A percentile compares a stretch with the other conserved stretches of the same genome.
phyloP scores from a whole-genome alignment of 768 basidiomycete species.

The Bullera alba region DNA sequence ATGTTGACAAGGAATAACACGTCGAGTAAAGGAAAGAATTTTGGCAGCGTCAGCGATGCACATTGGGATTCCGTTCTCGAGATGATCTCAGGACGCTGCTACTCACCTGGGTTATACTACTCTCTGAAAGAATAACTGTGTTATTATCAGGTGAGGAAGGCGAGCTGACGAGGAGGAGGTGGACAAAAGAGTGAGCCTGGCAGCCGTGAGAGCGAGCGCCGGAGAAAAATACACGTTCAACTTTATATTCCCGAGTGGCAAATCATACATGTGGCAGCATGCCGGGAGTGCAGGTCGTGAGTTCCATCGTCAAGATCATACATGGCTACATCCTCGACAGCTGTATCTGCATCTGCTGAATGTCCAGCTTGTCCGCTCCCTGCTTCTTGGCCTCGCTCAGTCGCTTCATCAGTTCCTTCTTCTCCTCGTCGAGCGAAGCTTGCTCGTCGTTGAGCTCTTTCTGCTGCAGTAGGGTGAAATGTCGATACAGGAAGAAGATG shows the following conservation, averaged over 20 bases:
- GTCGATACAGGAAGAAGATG: slow-evolving; percentile 38
- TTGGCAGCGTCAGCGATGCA: no score
- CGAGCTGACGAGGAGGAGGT: neutral
- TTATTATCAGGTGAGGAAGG: no score
- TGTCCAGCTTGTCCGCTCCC: slow-evolving; percentile 4
- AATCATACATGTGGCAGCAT: neutral
- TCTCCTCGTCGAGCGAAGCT: slow-evolving; percentile 24
- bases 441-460: slow-evolving; percentile 19
- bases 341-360: neutral
- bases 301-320: neutral
- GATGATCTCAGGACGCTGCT: no score
- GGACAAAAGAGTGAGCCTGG: neutral
- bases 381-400: slow-evolving; percentile 28
- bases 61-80: no score
- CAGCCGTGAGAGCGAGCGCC: neutral
- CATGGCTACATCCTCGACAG: neutral
- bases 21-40: no score
- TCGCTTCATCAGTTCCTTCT: slow-evolving; percentile 22
- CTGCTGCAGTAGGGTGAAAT: slow-evolving; percentile 27
- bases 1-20: no score
- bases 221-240: neutral
- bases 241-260: neutral
- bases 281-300: neutral
- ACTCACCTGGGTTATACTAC: no score
- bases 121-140: no score